Percentiles rank a stretch among this genome's conserved stretches.
These are phyloP conservation scores for Chytriomyces sp. DNA, from an alignment of 192 early-diverging fungal genomes.

Conservation along the genomic window DNA sequence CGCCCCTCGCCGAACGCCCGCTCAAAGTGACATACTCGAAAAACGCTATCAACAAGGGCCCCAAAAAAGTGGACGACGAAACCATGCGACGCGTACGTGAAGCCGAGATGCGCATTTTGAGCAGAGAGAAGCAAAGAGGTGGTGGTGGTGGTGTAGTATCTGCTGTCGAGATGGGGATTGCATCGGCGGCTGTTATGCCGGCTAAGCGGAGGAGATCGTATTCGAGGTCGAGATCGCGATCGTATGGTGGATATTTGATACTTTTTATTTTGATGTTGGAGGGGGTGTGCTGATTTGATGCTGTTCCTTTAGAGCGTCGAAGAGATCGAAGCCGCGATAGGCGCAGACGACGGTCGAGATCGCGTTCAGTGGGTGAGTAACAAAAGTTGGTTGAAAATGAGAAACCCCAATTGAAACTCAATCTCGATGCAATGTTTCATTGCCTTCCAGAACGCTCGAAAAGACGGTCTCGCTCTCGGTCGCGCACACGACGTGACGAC, in stretches of 20 bases:
- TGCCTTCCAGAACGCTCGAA: not conserved
- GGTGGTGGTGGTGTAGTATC: conserved; percentile 14
- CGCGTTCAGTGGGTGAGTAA: not conserved
- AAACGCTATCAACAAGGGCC: conserved; percentile 75
- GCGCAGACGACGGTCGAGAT: not conserved
- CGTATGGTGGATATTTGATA: not conserved
- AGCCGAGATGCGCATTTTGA: conserved; percentile 55
- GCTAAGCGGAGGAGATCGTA: conserved; percentile 11
- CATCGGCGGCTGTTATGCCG: conserved; percentile 5
- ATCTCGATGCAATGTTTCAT: not conserved
- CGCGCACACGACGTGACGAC: not conserved
- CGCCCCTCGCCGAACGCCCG: conserved; percentile 64
- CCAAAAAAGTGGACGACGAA: conserved; percentile 51
- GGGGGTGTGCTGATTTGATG: not conserved
- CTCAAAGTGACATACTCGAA: conserved; percentile 75
- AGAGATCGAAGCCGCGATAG: conserved; percentile 16
- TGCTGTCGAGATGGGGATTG: not conserved
- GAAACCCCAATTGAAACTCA: not conserved
- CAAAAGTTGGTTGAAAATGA: not conserved
- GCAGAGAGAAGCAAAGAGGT: conserved; percentile 35
- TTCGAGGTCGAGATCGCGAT: conserved; percentile 23
- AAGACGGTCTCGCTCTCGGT: not conserved
- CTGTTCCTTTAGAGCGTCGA: conserved; percentile 4
- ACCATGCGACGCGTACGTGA: conserved; percentile 60
- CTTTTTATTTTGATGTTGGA: not conserved